Conservation (phyloP, 1,284 basidiomycete genomes). For the Boletellus deceptivus region DNA sequence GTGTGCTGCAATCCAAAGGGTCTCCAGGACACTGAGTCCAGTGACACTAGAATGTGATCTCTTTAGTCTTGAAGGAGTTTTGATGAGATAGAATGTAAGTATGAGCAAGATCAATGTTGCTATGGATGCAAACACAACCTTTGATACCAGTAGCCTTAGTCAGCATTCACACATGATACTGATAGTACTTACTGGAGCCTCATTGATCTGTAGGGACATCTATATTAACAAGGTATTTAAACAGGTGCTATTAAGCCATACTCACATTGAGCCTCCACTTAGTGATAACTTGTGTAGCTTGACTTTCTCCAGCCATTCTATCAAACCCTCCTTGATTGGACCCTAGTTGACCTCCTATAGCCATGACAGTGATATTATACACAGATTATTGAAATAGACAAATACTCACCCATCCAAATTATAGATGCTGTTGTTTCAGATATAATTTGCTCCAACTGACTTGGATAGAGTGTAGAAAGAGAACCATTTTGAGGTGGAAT, state of each 20-base stretch:
- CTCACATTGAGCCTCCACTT: conserved; percentile 19
- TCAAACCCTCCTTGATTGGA: conserved; percentile 10
- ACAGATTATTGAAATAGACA: neutral
- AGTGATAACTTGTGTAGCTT: conserved; percentile 4
- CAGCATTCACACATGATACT: neutral
- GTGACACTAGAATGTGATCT: neutral
- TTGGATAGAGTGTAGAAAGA: neutral
- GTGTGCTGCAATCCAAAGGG: conserved; percentile 9
- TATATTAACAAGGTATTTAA: neutral
- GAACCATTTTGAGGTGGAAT: neutral
- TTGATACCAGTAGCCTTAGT: neutral
- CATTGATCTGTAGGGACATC: conserved; percentile 3
- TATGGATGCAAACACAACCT: conserved; percentile 5
- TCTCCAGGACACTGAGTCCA: conserved; percentile 10
- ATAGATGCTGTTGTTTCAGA: neutral
- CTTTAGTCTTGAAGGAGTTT: neutral
- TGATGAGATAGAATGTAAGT: neutral
- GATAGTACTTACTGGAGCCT: conserved; percentile 2
- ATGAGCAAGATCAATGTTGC: conserved; percentile 8
- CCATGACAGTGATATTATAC: neutral
- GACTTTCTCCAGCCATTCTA: neutral
- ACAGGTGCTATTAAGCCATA: no score
- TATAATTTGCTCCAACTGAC: neutral
- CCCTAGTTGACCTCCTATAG: conserved; percentile 2
- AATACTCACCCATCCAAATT: conserved; percentile 4